These are phyloP conservation scores for Fusarium sp. DNA, from an alignment of 2,329 filamentous ascomycete species.

Conservation along the genomic window DNA sequence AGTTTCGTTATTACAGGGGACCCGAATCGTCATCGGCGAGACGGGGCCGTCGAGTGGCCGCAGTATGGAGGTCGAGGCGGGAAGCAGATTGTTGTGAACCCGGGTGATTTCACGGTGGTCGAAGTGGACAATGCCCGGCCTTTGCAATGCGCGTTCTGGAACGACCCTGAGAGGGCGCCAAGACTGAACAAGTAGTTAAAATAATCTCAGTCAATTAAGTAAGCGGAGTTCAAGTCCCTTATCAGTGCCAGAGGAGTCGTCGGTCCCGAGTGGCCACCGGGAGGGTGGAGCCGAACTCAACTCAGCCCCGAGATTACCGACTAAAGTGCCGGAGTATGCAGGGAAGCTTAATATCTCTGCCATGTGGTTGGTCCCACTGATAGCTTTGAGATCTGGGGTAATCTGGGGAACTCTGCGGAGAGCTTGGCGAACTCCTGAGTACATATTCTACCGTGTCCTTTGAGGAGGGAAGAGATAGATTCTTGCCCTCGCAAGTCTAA, in stretches of 20 bases:
- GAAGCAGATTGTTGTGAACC: conserved; percentile 5
- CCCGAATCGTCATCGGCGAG: neutral
- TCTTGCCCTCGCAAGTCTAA: neutral
- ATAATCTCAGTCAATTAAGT: neutral
- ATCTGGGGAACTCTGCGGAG: conserved; percentile 6
- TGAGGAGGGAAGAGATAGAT: neutral
- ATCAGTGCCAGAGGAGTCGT: neutral
- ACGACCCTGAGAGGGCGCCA: neutral
- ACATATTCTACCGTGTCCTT: conserved; percentile 11
- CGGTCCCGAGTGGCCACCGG: neutral
- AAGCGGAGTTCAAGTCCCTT: neutral
- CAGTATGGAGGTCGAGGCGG: neutral
- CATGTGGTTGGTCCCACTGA: neutral
- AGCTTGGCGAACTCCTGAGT: neutral
- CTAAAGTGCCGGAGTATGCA: neutral
- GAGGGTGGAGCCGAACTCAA: neutral
- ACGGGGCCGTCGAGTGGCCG: neutral
- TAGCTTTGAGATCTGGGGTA: conserved; percentile 20
- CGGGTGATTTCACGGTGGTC: neutral
- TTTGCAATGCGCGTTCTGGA: conserved; percentile 13
- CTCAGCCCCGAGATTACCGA: neutral
- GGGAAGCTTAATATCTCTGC: neutral
- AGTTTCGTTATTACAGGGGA: conserved; percentile 9
- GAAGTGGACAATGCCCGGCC: neutral
- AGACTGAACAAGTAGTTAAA: conserved; percentile 8